These are phyloP conservation scores for Niveomyces coronatus DNA, from an alignment of 2,329 filamentous ascomycete genomes.

Conservation along the genomic window DNA sequence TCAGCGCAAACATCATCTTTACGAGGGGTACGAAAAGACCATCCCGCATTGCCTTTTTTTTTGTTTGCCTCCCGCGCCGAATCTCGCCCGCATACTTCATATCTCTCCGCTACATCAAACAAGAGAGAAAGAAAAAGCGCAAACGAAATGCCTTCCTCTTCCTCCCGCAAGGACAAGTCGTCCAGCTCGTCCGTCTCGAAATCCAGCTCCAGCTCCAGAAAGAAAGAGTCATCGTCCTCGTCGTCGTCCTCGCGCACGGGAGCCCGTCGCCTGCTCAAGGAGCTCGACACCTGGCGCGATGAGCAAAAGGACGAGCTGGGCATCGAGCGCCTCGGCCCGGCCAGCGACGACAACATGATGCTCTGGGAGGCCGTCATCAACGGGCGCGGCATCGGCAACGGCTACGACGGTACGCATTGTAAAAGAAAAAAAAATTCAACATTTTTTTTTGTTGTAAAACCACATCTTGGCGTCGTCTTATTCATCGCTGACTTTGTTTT, in stretches of 20 bases:
- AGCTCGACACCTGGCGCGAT: conserved; percentile 42
- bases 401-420: conserved; percentile 48
- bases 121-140: too few species aligned
- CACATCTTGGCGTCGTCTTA: background rate
- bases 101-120: too few species aligned
- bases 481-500: background rate
- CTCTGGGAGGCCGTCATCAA: conserved; percentile 51
- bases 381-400: conserved; percentile 42
- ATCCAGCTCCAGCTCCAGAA: conserved; percentile 12
- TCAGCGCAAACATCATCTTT: too few species aligned
- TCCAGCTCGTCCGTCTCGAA: conserved; percentile 11
- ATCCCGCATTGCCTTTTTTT: too few species aligned
- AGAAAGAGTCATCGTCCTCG: conserved; percentile 10
- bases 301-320: conserved; percentile 40
- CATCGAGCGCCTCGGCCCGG: conserved; percentile 49
- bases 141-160: conserved; percentile 10
- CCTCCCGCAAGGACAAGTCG: conserved; percentile 9
- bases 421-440: too few species aligned
- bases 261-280: conserved; percentile 46
- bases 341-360: conserved; percentile 43
- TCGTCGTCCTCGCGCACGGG: conserved; percentile 34
- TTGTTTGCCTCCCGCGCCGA: too few species aligned
- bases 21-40: too few species aligned
- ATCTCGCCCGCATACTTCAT: too few species aligned
- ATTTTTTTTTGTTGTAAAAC: too few species aligned